Evolutionary conservation across 352 stramenopile species (phyloP), one percentile per base, ranked within the genome.

Genomic region (Phytopythium vexans): DNA sequence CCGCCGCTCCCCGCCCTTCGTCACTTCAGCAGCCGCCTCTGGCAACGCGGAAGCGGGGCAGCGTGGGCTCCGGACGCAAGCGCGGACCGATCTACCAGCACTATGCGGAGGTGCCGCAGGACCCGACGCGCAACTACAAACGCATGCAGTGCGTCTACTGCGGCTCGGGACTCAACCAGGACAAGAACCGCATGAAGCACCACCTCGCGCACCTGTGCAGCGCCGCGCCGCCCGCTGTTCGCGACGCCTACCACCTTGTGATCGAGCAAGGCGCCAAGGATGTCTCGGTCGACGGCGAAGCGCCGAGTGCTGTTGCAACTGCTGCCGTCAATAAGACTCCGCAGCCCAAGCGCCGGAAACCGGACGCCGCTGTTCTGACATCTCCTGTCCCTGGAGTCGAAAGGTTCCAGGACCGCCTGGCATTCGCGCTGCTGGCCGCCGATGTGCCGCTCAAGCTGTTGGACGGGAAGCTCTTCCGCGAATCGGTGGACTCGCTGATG

Each of bases 131-230:
- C 5, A 57, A 56, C 12, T 33, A 54, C 11, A 70, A 72, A 41
- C 70, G 61, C 38, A 67, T 76, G 56, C 60, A 60, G 32, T 76
- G 67, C 40, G 11, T 54, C 4, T 65, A 76, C 53, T 76, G 67
- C 49, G 59, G 61, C 2, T 40, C 48, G 14, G 54, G 62, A 38
- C 59, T 66, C 11, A 36, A 36, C 34, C 59, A 70, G 49, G n/a
- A 68, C 3, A 76, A 64, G 59, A 56, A 52, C 45, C 56, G 60
- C 1, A 47, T 76, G 53, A 72, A 70, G 53, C 39, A 56, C 4
- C 67, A 76, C 43, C 15, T 76, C 12, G 43, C 49, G 0, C 9
- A 42, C 0, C 58, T 55, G n/a, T 76, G 67, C 49, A 27, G 35
- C 3, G 11, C 54, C 38, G 67, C 36, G 5, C 63, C 63, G 12